Conservation (phyloP, 495 filamentous ascomycete species). For the Chaetomium cochliodes region DNA sequence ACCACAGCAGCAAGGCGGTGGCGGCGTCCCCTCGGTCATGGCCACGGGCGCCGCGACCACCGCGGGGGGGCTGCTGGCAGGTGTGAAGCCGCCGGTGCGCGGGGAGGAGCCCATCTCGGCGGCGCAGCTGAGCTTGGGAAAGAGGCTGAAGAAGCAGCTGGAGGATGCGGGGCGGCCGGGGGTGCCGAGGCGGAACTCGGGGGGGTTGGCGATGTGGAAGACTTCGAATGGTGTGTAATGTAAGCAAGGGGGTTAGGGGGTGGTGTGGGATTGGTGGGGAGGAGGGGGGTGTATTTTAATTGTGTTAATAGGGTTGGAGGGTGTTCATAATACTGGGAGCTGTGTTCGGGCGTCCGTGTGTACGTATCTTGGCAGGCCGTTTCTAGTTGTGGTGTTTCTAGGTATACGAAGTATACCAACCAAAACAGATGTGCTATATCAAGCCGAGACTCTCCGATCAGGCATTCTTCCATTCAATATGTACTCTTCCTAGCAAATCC, state of each 20-base stretch:
- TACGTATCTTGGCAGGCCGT: not conserved
- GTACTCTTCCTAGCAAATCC: not conserved
- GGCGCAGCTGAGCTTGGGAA: constrained; percentile 47
- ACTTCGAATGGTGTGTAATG: constrained; percentile 1
- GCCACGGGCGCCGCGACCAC: not conserved
- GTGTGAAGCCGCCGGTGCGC: constrained; percentile 22
- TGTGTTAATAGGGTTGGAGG: not conserved
- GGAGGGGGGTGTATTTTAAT: not conserved
- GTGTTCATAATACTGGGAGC: no score
- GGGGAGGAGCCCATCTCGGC: constrained; percentile 43
- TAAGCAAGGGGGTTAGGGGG: no score
- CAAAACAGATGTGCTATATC: no score
- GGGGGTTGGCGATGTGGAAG: constrained; percentile 31
- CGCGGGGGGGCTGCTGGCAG: constrained; percentile 12
- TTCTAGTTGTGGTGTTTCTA: not conserved
- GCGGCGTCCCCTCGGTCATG: constrained; percentile 18
- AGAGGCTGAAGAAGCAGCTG: constrained; percentile 45
- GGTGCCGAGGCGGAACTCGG: constrained; percentile 31
- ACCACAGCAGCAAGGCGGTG: not conserved
- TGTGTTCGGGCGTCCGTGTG: not conserved
- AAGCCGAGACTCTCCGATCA: no score
- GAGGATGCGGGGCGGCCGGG: constrained; percentile 31
- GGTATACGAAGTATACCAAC: no score
- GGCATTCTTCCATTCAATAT: not conserved
- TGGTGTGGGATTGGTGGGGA: not conserved